Percentiles rank a stretch among this genome's conserved stretches.
phyloP scores from a whole-genome alignment of 1,284 basidiomycete genomes.

The Fomitopsis palustris region DNA sequence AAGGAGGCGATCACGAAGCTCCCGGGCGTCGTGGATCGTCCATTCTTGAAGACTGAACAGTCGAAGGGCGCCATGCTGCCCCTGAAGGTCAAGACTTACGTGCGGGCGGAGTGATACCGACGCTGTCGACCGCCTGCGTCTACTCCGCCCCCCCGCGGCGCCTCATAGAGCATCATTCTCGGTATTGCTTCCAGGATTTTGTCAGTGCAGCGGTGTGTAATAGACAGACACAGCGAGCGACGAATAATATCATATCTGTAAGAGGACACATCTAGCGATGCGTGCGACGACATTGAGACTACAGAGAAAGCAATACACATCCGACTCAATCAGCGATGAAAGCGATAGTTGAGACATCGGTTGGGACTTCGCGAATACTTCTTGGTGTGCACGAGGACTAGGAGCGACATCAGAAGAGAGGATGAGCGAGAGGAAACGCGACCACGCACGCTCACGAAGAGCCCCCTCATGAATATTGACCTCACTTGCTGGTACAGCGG shows the following conservation, averaged over 20 bases:
- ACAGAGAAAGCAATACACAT: conserved; percentile 2
- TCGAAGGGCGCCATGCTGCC: conserved; percentile 16
- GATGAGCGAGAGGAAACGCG: background rate
- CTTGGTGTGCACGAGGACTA: background rate
- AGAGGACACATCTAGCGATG: background rate
- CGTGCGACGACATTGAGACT: background rate
- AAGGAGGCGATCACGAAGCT: conserved; percentile 20
- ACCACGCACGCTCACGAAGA: background rate
- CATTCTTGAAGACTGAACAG: conserved; percentile 8
- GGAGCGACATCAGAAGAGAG: background rate
- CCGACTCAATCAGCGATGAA: background rate
- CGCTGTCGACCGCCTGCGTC: too few species aligned
- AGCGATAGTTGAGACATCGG: conserved; percentile 3
- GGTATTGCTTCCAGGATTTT: too few species aligned
- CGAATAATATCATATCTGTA: background rate
- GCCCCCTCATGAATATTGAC: background rate
- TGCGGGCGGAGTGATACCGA: background rate
- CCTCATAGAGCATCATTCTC: too few species aligned
- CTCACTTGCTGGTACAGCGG: background rate
- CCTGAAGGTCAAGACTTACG: conserved; percentile 13
- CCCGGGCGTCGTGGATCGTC: conserved; percentile 16
- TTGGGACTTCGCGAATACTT: background rate
- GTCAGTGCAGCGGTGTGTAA: too few species aligned
- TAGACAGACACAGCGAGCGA: background rate
- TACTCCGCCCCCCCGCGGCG: too few species aligned